These are phyloP conservation scores for Trypanosoma melophagium DNA, from an alignment of 208 protist species.

Conservation along the genomic window DNA sequence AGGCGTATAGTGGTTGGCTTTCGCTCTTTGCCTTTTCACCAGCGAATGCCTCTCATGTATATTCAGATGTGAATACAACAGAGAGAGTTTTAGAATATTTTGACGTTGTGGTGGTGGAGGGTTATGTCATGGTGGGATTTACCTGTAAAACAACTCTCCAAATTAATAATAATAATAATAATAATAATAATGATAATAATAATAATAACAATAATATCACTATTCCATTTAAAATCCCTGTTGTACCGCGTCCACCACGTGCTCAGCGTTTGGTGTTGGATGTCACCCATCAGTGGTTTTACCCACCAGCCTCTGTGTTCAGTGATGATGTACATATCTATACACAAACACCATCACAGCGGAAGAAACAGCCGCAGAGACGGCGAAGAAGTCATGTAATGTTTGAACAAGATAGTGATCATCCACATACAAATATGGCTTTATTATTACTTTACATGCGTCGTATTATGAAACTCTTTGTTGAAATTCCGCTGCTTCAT, in stretches of 20 bases:
- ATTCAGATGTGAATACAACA: background rate
- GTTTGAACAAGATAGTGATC: slow-evolving; percentile 94
- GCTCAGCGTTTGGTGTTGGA: slow-evolving; percentile 91
- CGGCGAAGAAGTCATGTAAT: slow-evolving; percentile 22
- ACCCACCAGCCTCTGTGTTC: slow-evolving; percentile 93
- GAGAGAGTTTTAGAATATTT: slow-evolving; percentile 12
- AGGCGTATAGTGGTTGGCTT: slow-evolving; percentile 27
- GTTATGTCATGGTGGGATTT: slow-evolving; percentile 15
- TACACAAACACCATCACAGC: background rate
- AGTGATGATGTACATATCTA: slow-evolving; percentile 84
- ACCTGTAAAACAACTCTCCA: slow-evolving; percentile 8
- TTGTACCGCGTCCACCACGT: slow-evolving; percentile 72
- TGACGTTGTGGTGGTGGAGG: slow-evolving; percentile 26
- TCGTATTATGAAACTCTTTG: slow-evolving; percentile 40
- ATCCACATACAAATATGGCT: slow-evolving; percentile 95
- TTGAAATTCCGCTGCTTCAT: slow-evolving; percentile 33
- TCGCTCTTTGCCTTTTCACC: slow-evolving; percentile 29
- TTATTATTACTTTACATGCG: slow-evolving; percentile 71
- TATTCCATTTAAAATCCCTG: slow-evolving; percentile 39
- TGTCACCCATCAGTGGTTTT: slow-evolving; percentile 93
- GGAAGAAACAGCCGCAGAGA: background rate
- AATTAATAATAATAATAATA: too few relatives aligned
- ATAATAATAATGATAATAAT: background rate
- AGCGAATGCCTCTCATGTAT: slow-evolving; percentile 16
- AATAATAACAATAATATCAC: slow-evolving; percentile 6